Evolutionary conservation across 2,329 filamentous ascomycete genomes (phyloP), one percentile per base, ranked within the genome.

Genomic region (Plectosphaerella sp.): DNA sequence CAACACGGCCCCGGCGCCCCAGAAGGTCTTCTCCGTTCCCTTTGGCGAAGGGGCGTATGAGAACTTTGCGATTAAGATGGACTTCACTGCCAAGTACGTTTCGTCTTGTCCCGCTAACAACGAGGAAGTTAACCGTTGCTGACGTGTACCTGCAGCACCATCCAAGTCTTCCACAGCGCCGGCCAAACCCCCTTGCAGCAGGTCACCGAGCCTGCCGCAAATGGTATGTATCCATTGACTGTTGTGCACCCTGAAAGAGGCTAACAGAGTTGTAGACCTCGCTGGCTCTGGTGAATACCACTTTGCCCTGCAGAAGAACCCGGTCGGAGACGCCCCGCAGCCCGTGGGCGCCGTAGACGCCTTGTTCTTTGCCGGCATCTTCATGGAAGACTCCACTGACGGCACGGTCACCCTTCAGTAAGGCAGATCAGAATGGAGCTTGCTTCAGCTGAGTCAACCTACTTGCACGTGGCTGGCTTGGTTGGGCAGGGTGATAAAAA

Each of bases 261-360:
- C 53, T 55, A 24, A 53, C 25, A 3, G 8, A 16, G 7, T 8
- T 12, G 2, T 2, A 55, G 53, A 53, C 15, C 51, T 55, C 10
- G 51, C 66, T 18, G 73, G 73, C 4, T 67, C 67, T n/a, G 74
- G 74, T 15, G 72, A 76, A 53, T 75, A 58, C 57, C 74, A 77
- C 60, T 63, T 76, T 15, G 73, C 74, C 36, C 62, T 77, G 10
- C 61, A 77, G 50, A 77, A 77, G 69, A 74, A 57, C 48, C 41
- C 57, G n/a, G 61, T 62, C 15, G 63, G 62, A 47, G 47, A 64
- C 37, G 67, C 66, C 5, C 64, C 61, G 45, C 67, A 70, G 52
- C 57, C 59, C 35, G 56, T 55, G 28, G 60, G 60, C 14, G 61
- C 68, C 36, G 57, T 67, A 42, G 67, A 70, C 47, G 66, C 66